phyloP scores from a whole-genome alignment of 2,329 filamentous ascomycete genomes.

The Talaromyces rugulosus region DNA sequence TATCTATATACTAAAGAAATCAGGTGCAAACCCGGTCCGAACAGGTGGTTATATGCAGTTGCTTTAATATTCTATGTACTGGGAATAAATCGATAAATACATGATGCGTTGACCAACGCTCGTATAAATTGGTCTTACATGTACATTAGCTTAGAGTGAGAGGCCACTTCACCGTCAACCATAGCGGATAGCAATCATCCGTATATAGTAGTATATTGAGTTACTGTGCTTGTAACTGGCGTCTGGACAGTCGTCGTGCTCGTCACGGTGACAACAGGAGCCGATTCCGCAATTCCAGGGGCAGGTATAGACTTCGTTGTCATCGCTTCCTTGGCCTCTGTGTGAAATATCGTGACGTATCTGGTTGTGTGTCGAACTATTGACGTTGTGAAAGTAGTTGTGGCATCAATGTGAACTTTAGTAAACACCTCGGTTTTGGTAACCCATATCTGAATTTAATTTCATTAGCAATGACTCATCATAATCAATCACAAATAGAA shows the following conservation, averaged over 20 bases:
- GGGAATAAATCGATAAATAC: not conserved
- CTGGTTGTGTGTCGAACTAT: not conserved
- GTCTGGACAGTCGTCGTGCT: not conserved
- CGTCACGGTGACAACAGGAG: not conserved
- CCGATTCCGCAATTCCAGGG: not conserved
- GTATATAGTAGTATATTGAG: not conserved
- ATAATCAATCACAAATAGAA: not conserved
- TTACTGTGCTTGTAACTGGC: not conserved
- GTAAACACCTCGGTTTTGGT: not conserved
- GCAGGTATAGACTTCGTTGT: not conserved
- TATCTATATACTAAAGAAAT: not conserved
- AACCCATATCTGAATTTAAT: not conserved
- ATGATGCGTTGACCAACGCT: too few species aligned
- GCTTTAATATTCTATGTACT: not conserved
- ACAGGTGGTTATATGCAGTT: not conserved
- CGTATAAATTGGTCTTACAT: too few species aligned
- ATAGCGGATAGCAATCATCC: not conserved
- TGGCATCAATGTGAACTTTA: not conserved
- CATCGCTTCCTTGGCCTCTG: not conserved
- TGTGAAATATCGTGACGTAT: not conserved
- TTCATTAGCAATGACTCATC: not conserved
- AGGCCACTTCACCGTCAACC: not conserved
- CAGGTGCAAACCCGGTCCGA: not conserved
- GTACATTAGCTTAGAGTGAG: not conserved
- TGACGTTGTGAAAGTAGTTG: not conserved